phyloP scores from a whole-genome alignment of 768 basidiomycete genomes.

The Coprinopsis sp. region DNA sequence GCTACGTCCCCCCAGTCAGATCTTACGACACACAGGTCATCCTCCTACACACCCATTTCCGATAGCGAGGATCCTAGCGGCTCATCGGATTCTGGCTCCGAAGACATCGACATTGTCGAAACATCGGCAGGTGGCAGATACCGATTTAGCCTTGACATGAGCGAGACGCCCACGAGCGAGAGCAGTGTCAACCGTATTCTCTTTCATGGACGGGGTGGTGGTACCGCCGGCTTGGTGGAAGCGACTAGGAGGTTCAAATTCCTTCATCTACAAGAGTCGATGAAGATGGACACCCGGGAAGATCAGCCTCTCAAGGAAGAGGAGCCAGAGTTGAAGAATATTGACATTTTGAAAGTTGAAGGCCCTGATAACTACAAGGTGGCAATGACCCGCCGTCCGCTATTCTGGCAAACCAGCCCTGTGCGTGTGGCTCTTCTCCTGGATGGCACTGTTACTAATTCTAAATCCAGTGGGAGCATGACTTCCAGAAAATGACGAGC shows the following conservation, averaged over 20 bases:
- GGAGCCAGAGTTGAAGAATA: neutral
- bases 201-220: slow-evolving; percentile 65
- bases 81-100: slow-evolving; percentile 29
- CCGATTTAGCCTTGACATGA: slow-evolving; percentile 33
- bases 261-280: slow-evolving; percentile 39
- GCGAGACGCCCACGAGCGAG: slow-evolving; percentile 20
- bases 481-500: slow-evolving; percentile 37
- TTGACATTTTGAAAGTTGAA: slow-evolving; percentile 2
- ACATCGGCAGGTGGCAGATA: slow-evolving; percentile 29
- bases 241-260: slow-evolving; percentile 49
- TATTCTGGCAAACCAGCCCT: slow-evolving; percentile 56
- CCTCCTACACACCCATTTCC: no score
- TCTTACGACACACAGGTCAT: no score
- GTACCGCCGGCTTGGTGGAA: slow-evolving; percentile 50
- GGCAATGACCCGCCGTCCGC: slow-evolving; percentile 31
- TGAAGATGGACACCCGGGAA: slow-evolving; percentile 2
- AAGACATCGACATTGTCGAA: slow-evolving; percentile 32
- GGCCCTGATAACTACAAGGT: slow-evolving; percentile 19
- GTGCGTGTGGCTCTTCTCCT: slow-evolving; percentile 31
- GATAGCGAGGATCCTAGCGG: no score
- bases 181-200: slow-evolving; percentile 45
- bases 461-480: slow-evolving; percentile 50
- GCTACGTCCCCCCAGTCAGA: no score
- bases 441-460: slow-evolving; percentile 6
- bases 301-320: slow-evolving; percentile 14